phyloP scores from a whole-genome alignment of 495 filamentous ascomycete genomes.

The Penicillium lividum region DNA sequence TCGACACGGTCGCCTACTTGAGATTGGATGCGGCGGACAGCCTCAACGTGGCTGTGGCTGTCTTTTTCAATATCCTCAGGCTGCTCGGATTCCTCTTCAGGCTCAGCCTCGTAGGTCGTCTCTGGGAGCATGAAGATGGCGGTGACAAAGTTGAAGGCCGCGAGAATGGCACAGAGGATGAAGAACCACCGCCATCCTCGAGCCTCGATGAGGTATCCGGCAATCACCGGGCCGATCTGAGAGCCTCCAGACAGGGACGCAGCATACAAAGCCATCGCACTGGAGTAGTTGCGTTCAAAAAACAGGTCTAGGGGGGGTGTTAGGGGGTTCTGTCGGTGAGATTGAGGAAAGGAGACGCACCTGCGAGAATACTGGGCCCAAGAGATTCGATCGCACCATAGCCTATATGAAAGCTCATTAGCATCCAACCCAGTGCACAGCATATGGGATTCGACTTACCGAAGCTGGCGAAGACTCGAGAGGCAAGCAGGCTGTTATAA shows the following conservation, averaged over 20 bases:
- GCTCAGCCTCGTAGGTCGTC: constrained; percentile 30
- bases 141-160: constrained; percentile 30
- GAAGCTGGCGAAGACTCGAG: constrained; percentile 37
- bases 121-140: constrained; percentile 34
- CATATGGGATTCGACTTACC: constrained; percentile 12
- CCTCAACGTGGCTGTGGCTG: constrained; percentile 21
- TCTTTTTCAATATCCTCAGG: constrained; percentile 20
- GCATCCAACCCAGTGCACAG: not conserved
- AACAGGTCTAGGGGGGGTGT: constrained; percentile 30
- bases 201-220: constrained; percentile 32
- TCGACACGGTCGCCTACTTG: constrained; percentile 14
- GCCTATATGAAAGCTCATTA: constrained; percentile 12
- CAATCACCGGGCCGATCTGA: constrained; percentile 34
- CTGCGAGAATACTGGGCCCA: constrained; percentile 41
- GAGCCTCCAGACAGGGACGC: constrained; percentile 40
- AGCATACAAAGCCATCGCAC: constrained; percentile 41
- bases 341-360: constrained; percentile 13
- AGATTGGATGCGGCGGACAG: constrained; percentile 11
- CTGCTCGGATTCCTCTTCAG: constrained; percentile 17
- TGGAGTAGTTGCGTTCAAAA: constrained; percentile 41
- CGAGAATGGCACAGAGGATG: constrained; percentile 35
- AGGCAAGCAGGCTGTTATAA: constrained; percentile 30
- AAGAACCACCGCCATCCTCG: constrained; percentile 39
- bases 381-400: constrained; percentile 39
- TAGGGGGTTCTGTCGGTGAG: not conserved